Base-by-base conservation (phyloP, 2,329 filamentous ascomycete species). In the Pezicula carpinea region DNA sequence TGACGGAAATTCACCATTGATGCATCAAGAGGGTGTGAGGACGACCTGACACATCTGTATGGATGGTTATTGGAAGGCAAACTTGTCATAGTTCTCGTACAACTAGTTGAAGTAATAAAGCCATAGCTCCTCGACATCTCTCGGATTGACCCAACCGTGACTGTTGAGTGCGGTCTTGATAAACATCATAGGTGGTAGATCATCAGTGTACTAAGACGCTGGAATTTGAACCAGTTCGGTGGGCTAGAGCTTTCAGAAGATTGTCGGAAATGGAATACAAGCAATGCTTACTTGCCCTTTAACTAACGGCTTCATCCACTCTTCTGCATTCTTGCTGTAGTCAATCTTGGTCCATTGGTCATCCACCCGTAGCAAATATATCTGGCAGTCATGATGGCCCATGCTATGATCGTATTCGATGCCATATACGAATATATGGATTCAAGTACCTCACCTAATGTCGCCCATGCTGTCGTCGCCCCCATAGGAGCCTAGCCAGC, bases 21-120 rank as follows among this genome's bases (percentile, higher is more conserved):
- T 88, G 82, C 84, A 89, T 87, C 5, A 87, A 67, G 22, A 89
- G 57, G 0, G 82, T 85, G 64, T 89, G 85, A 1, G 85, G 85
- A 17, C 83, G 73, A 0, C 86, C 86, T 3, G 77, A 82, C 0
- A 86, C 82, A 58, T 89, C 85, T 0, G 85, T 85, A 63, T 89
- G 85, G 31, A 89, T 83, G 0, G 85, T 89, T 64, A 89, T 85
- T 0, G 86, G 85, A 56, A 89, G 44, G 88, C 77, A 52, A 89
- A 89, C 55, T 87, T 82, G 55, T 89, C 84, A 52, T 87, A 84
- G 63, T 89, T 83, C 23, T 84, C 72, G 62, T 89, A 89, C 58
- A 86, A 88, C 64, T 88, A 89, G 56, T 83, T 76, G 49, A 85
- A 85, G 53, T 85, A 80, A 50, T 85, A 79, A 39, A 51, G 45